Evolutionary conservation across 495 filamentous ascomycete genomes (phyloP).

Genomic region (Talaromyces adpressus): DNA sequence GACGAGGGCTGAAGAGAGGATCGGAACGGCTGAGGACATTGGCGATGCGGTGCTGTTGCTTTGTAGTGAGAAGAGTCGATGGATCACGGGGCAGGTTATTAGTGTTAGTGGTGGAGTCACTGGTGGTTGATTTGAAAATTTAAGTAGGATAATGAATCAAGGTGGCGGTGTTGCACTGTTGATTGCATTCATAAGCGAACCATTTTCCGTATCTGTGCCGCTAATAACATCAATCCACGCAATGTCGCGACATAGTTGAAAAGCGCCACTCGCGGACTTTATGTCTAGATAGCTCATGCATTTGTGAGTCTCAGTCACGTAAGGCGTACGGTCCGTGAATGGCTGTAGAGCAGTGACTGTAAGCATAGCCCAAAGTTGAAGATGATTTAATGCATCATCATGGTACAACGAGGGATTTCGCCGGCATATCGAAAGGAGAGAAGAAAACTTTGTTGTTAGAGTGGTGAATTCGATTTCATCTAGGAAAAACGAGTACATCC

Average conservation of each 20-base stretch:
- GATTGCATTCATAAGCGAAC: not conserved
- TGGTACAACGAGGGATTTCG: too few relatives aligned
- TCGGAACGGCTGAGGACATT: constrained; percentile 32
- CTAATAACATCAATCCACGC: not conserved
- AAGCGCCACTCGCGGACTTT: not conserved
- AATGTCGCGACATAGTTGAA: not conserved
- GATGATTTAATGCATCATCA: not conserved
- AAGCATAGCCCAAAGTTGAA: not conserved
- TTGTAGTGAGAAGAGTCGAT: constrained; percentile 38
- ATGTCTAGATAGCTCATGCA: constrained; percentile 3
- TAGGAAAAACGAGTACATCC: not conserved
- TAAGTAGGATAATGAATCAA: not conserved
- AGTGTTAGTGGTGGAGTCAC: constrained; percentile 37
- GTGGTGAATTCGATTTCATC: not conserved
- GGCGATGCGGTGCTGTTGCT: constrained; percentile 41
- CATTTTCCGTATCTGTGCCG: not conserved
- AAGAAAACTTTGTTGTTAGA: not conserved
- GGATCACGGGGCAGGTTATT: constrained; percentile 45
- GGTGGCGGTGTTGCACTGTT: not conserved
- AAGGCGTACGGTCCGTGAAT: not conserved
- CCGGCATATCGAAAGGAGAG: not conserved
- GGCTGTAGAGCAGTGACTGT: constrained; percentile 3
- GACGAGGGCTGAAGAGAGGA: constrained; percentile 21
- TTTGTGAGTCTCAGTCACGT: not conserved
- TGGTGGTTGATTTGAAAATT: constrained; percentile 1